Evolutionary conservation across 768 basidiomycete genomes (phyloP), one percentile per base, ranked within the genome.

Genomic region (Austroboletus festivus): DNA sequence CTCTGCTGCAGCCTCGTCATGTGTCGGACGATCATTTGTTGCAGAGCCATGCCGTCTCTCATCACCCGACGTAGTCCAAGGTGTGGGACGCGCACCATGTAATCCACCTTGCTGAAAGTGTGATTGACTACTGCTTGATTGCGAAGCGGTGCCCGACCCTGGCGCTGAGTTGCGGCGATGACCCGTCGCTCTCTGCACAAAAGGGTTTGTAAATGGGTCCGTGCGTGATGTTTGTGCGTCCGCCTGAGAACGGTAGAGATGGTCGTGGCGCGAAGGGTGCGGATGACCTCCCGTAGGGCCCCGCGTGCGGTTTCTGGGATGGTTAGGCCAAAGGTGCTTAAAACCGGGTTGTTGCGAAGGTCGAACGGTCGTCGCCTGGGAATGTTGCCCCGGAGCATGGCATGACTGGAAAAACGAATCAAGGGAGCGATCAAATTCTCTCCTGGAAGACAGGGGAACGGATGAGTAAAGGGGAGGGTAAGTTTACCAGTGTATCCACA

Each of bases 371-470:
- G 67, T 67, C 16, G 64, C 62, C 53, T 68, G 65, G 3, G 65
- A 62, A 15, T 68, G 67, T 16, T 57, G 60, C 23, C 57, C 47
- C 1, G 42, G 38, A 16, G 40, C 2, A 26, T 37, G 53, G 13
- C 16, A 26, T 0, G 54, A 39, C 37, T 52, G 51, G 18, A 33
- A 48, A 5, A 62, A 37, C n/a, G 57, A 46, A 1, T 45, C 44
- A 13, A 59, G 20, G 15, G 47, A 48, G 24, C 65, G 63, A 20
- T 68, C 66, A 47, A 69, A 69, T 55, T 61, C 66, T 15, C 68
- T 66, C 42, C 66, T 68, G 28, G 19, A 15, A 34, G 6, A n/a
- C 12, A 33, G 23, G n/a, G n/a, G n/a, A 15, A 30, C 4, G 13
- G 8, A 16, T 1, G 15, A 16, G 31, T 28, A 5, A 13, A 33